A percentile compares a stretch with the other conserved stretches of the same genome.
These are phyloP conservation scores for Colletotrichum tamarilloi DNA, from an alignment of 2,329 filamentous ascomycete genomes.

Conservation along the genomic window DNA sequence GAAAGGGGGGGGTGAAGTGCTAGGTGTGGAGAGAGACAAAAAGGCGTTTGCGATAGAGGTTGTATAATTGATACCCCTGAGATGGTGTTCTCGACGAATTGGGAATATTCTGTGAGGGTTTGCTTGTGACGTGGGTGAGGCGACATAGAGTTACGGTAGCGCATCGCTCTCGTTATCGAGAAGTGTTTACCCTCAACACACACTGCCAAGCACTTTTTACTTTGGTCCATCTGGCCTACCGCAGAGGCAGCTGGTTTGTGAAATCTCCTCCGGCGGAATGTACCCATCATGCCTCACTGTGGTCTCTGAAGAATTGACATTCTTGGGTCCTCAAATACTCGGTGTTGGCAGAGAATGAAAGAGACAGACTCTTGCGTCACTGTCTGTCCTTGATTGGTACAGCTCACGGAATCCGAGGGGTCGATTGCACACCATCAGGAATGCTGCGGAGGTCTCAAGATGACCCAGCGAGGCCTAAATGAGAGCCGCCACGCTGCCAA, in stretches of 20 bases:
- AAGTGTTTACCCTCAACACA: not conserved
- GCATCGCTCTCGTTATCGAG: not conserved
- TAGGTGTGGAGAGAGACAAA: too few species aligned
- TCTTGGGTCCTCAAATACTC: not conserved
- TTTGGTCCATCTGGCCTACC: not conserved
- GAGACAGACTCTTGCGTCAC: constrained; percentile 31
- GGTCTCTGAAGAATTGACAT: not conserved
- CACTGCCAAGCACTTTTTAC: not conserved
- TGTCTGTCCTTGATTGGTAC: constrained; percentile 19
- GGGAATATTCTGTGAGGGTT: not conserved
- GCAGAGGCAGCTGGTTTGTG: not conserved
- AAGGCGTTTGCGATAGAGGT: not conserved
- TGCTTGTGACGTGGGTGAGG: too few species aligned
- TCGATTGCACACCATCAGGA: not conserved
- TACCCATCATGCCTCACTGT: not conserved
- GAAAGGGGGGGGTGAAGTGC: too few species aligned
- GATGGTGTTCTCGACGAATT: not conserved
- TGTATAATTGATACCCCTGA: constrained; percentile 13
- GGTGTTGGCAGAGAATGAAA: too few species aligned
- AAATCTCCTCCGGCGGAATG: not conserved
- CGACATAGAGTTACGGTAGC: not conserved
- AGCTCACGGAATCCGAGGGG: not conserved
- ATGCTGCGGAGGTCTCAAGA: not conserved
- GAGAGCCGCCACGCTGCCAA: constrained; percentile 12
- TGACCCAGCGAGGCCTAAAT: not conserved